Conservation (phyloP, 805 yeast species). For the Wickerhamiella parazyma region DNA sequence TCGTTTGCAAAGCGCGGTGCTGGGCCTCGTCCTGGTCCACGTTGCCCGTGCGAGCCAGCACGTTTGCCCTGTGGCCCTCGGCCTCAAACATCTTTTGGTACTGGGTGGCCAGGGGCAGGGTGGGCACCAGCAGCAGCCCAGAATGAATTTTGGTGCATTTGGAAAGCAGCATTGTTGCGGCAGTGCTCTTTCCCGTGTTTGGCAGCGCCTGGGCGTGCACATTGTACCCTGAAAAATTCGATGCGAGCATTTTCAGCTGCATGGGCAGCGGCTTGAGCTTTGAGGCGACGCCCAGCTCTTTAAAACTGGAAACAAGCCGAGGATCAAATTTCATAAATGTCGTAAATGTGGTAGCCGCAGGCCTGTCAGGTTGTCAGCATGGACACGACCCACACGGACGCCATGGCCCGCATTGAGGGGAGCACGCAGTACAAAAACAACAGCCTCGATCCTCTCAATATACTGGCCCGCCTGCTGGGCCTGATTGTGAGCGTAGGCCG, state of each 20-base stretch:
- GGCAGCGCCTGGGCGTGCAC: slow-evolving; percentile 22
- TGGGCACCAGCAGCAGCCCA: slow-evolving; percentile 26
- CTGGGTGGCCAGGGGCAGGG: slow-evolving; percentile 25
- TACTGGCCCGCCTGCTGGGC: background rate
- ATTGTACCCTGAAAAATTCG: slow-evolving; percentile 22
- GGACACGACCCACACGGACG: background rate
- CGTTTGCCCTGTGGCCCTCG: slow-evolving; percentile 3
- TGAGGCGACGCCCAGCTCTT: slow-evolving; percentile 3
- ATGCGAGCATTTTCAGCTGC: slow-evolving; percentile 22
- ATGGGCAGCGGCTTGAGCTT: slow-evolving; percentile 16
- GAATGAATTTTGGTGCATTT: slow-evolving; percentile 13
- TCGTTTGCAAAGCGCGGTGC: slow-evolving; percentile 12
- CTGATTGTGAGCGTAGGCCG: slow-evolving; percentile 21
- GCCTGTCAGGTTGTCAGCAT: background rate
- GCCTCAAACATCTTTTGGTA: slow-evolving; percentile 15
- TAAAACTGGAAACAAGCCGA: background rate
- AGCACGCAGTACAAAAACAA: background rate
- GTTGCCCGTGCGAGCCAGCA: slow-evolving; percentile 21
- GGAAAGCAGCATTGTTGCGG: slow-evolving; percentile 20
- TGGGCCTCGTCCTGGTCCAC: slow-evolving; percentile 19
- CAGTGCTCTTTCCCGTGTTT: slow-evolving; percentile 27
- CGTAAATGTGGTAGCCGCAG: no score
- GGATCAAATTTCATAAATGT: slow-evolving; percentile 7
- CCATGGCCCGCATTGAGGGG: background rate
- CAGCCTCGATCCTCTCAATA: slow-evolving; percentile 4